phyloP scores from a whole-genome alignment of 129 eudicot species.

The Arctium minus region DNA sequence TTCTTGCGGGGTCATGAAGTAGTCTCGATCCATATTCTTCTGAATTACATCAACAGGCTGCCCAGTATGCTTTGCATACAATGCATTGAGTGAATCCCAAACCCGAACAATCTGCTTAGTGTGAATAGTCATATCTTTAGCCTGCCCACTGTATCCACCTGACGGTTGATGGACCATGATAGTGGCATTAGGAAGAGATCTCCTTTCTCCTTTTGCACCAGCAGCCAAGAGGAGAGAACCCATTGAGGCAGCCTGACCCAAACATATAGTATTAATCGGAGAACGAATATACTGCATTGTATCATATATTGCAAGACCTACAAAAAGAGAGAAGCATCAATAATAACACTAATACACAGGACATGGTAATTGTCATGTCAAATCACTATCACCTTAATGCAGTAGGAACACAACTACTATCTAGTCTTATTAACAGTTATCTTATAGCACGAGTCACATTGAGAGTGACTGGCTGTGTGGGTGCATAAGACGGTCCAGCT shows the following conservation, averaged over 20 bases:
- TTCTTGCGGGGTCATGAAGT: constrained; percentile 88
- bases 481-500: background rate
- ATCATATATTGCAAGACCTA: constrained; percentile 95
- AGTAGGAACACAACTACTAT: background rate
- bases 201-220: constrained; percentile 92
- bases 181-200: constrained; percentile 87
- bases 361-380: background rate
- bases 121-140: constrained; percentile 85
- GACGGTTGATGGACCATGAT: constrained; percentile 95
- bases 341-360: background rate
- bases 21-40: constrained; percentile 85
- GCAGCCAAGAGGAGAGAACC: constrained; percentile 91
- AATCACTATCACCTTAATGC: background rate
- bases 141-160: constrained; percentile 91
- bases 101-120: constrained; percentile 82
- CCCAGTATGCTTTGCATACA: constrained; percentile 84
- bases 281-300: constrained; percentile 95
- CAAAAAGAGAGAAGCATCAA: background rate
- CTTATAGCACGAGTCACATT: background rate
- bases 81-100: constrained; percentile 76
- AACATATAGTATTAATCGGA: constrained; percentile 74
- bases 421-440: background rate
- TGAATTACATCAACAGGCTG: constrained; percentile 58
- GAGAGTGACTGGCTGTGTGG: background rate
- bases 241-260: constrained; percentile 97